A percentile compares a stretch with the other conserved stretches of the same genome.
These are phyloP conservation scores for Gamsiella multidivaricata DNA, from an alignment of 192 early-diverging fungal species.

Conservation along the genomic window DNA sequence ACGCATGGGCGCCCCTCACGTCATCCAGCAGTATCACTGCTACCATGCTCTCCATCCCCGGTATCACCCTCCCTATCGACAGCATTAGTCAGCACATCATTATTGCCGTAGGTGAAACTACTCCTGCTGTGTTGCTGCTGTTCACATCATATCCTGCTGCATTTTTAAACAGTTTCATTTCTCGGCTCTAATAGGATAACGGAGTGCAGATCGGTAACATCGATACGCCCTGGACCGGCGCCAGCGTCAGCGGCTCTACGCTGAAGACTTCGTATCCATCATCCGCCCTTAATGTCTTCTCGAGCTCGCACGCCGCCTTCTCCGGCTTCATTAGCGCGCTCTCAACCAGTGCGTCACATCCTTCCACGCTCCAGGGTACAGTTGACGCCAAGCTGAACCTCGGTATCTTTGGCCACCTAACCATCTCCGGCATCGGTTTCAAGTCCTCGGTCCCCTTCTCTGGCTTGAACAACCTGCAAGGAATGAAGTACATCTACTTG, in stretches of 20 bases:
- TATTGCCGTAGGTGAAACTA: constrained; percentile 17
- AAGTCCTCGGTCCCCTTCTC: constrained; percentile 15
- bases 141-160: neutral
- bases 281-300: constrained; percentile 39
- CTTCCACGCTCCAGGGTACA: constrained; percentile 29
- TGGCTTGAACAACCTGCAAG: constrained; percentile 31
- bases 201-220: constrained; percentile 30
- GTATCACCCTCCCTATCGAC: constrained; percentile 40
- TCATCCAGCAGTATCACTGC: constrained; percentile 57
- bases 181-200: constrained; percentile 22
- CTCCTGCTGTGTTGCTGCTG: neutral
- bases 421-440: constrained; percentile 42
- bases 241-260: constrained; percentile 18
- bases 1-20: constrained; percentile 55
- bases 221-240: constrained; percentile 23
- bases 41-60: constrained; percentile 47
- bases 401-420: constrained; percentile 35
- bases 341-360: constrained; percentile 12
- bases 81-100: constrained; percentile 34
- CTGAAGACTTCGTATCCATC: constrained; percentile 28
- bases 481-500: constrained; percentile 22
- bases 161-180: neutral
- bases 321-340: constrained; percentile 20
- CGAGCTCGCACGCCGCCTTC: constrained; percentile 27
- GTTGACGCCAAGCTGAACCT: constrained; percentile 48